Evolutionary conservation across 225 moss, liverwort and hornwort species (phyloP).

Genomic region (Thuidium tamariscinum): DNA sequence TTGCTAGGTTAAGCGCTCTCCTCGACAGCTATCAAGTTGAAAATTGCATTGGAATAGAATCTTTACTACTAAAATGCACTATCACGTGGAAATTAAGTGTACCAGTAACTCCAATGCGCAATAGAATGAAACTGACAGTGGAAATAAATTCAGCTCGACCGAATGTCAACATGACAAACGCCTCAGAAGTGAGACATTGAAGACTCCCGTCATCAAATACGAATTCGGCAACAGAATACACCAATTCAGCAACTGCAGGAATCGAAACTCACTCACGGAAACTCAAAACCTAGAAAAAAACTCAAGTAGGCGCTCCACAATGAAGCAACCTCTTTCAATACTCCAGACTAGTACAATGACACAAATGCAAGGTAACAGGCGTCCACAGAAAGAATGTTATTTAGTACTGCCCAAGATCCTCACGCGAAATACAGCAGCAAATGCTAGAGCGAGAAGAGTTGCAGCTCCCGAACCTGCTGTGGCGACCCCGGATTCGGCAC

Average conservation of each 20-base stretch:
- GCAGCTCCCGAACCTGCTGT: constrained; percentile 34
- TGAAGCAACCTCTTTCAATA: neutral
- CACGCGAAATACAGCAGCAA: neutral
- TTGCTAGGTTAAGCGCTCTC: neutral
- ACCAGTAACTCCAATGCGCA: neutral
- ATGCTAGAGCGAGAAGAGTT: neutral
- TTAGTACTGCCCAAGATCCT: neutral
- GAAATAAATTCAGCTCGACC: neutral
- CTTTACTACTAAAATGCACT: neutral
- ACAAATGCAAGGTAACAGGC: neutral
- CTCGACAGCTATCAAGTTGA: neutral
- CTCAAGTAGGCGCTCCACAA: neutral
- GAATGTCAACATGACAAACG: neutral
- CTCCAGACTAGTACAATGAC: neutral
- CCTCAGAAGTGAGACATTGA: neutral
- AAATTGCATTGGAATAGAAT: neutral
- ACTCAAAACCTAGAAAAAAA: neutral
- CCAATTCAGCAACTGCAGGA: neutral
- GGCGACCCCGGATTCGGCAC: constrained; percentile 45
- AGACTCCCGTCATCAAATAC: neutral
- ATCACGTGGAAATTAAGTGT: neutral
- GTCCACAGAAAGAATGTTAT: neutral
- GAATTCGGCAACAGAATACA: neutral
- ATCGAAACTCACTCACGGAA: neutral
- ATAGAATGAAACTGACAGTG: neutral